A percentile compares a stretch with the other conserved stretches of the same genome.
Evolutionary conservation across 2,329 filamentous ascomycete species (phyloP).

Genomic region (Decorospora gaudefroyi): DNA sequence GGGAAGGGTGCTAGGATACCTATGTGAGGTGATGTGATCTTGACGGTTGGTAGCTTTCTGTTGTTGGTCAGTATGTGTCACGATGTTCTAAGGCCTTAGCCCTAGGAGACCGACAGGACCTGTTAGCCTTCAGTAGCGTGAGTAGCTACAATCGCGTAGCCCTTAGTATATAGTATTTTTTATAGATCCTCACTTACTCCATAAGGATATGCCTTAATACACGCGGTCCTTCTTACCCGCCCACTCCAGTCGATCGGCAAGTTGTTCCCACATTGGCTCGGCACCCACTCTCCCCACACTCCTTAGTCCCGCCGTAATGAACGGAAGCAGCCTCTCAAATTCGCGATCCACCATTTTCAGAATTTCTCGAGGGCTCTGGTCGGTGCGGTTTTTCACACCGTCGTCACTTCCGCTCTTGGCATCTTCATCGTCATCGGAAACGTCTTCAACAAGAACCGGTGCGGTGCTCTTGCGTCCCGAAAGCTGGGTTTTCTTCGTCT

Average conservation of each 20-base stretch:
- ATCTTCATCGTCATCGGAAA: constrained; percentile 34
- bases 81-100: too few species aligned
- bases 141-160: too few species aligned
- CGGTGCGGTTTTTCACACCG: not conserved
- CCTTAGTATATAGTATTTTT: too few species aligned
- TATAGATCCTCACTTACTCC: too few species aligned
- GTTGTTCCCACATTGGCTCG: constrained; percentile 74
- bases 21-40: too few species aligned
- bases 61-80: too few species aligned
- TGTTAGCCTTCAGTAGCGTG: too few species aligned
- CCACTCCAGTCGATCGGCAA: constrained; percentile 81
- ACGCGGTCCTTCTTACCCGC: too few species aligned
- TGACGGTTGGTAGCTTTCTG: too few species aligned
- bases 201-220: too few species aligned
- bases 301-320: constrained; percentile 72
- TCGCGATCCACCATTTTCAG: constrained; percentile 63
- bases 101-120: too few species aligned
- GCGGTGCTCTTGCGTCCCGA: constrained; percentile 28
- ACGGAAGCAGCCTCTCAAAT: constrained; percentile 68
- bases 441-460: constrained; percentile 23
- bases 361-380: constrained; percentile 39
- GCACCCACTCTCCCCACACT: constrained; percentile 75
- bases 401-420: constrained; percentile 9
- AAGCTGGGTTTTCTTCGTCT: constrained; percentile 16
- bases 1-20: too few species aligned